Base-by-base conservation (phyloP, 345 rosid species). In the Ailanthus altissimus region DNA sequence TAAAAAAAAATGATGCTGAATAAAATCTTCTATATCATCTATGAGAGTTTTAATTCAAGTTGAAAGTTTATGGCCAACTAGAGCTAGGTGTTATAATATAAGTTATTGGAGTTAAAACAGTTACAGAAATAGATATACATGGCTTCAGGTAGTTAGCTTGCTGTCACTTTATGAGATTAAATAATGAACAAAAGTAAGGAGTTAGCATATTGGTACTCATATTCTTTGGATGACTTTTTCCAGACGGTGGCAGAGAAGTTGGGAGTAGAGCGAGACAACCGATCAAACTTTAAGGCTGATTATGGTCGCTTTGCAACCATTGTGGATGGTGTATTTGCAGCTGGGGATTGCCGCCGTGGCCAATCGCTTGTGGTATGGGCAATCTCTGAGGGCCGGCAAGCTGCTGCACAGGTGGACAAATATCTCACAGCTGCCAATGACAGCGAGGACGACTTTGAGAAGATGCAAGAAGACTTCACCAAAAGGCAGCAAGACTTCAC, bases 291-390 rank as follows among this genome's bases (percentile, higher is more conserved):
- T 32, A 92, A 92, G 84, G 99, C 99, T 0, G 98, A 94, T 23
- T 97, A 94, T 57, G 99, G 96, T n/a, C 90, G 93, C 46, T 94
- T 94, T 62, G 81, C 97, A 0, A 94, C 99, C 59, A 94, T 45
- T 15, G 90, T 89, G 25, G 94, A 92, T 32, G 98, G 99, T 6
- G 85, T 94, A 0, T 97, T 97, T 75, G 99, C 98, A 20, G 99
- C 99, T 3, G 99, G 98, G 69, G 99, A 97, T 77, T 97, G 99
- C 79, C 81, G 99, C 46, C 89, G 99, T 0, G 99, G 98, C 20
- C 99, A 97, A 83, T 94, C 99, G 38, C 85, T 97, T 36, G 99
- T 97, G 67, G 99, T 97, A 0, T 97, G 99, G 99, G 99, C 99
- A 23, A 94, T 97, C 78, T 89, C 98, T 14, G 99, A 97, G 85